Percentiles rank a stretch among this genome's conserved stretches.
Evolutionary conservation across 2,329 filamentous ascomycete species (phyloP).

Genomic region (Aspergillus amoenus): DNA sequence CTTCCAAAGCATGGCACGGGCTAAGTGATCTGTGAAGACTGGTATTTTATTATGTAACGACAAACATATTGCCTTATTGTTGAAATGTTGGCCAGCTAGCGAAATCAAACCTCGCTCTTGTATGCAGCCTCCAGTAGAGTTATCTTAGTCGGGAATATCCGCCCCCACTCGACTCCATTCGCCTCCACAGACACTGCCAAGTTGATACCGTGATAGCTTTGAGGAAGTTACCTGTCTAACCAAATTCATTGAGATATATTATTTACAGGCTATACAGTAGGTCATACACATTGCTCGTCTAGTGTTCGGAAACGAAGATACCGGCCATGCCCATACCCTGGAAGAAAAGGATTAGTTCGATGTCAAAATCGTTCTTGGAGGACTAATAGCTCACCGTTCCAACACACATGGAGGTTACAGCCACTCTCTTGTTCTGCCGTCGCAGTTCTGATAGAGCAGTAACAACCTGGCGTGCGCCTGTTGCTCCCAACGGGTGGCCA

Average conservation of each 20-base stretch:
- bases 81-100: background rate
- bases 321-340: conserved; percentile 74
- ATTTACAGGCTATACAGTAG: conserved; percentile 2
- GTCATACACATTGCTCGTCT: background rate
- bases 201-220: background rate
- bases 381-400: conserved; percentile 68
- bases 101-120: background rate
- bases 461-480: conserved; percentile 84
- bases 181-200: background rate
- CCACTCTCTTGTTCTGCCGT: conserved; percentile 75
- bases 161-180: background rate
- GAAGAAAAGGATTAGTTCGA: background rate
- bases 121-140: too few relatives aligned
- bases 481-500: conserved; percentile 86
- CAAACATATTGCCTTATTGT: background rate
- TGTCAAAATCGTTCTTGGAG: background rate
- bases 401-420: conserved; percentile 90
- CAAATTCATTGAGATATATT: background rate
- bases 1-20: background rate
- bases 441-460: conserved; percentile 83
- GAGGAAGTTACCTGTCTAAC: background rate
- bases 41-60: background rate
- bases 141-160: background rate
- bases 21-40: background rate
- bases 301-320: conserved; percentile 86